Conservation (phyloP, 108 stramenopile species). For the Cylindrotheca fusiformis region DNA sequence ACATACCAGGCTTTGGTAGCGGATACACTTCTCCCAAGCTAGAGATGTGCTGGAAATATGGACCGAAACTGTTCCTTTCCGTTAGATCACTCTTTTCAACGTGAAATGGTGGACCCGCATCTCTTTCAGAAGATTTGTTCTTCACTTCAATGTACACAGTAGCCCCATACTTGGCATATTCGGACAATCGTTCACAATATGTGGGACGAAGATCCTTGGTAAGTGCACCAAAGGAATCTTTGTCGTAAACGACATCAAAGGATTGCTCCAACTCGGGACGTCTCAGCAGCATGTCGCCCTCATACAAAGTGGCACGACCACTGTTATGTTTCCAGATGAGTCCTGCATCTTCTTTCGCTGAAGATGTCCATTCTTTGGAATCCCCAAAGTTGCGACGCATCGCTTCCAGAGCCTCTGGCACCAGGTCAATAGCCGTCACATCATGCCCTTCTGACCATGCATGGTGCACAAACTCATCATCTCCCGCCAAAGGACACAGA, state of each 20-base stretch:
- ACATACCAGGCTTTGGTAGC: constrained; percentile 27
- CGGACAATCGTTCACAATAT: constrained; percentile 42
- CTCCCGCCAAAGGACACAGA: constrained; percentile 54
- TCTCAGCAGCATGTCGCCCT: constrained; percentile 39
- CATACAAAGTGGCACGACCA: constrained; percentile 46
- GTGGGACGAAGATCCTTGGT: constrained; percentile 21
- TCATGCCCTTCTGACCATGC: constrained; percentile 41
- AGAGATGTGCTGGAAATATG: constrained; percentile 35
- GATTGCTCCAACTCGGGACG: constrained; percentile 27
- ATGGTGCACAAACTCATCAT: constrained; percentile 47
- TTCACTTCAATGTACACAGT: constrained; percentile 56
- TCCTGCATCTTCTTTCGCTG: constrained; percentile 1
- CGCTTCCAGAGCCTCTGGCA: constrained; percentile 43
- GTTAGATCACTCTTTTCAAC: constrained; percentile 45
- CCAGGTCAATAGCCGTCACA: constrained; percentile 56
- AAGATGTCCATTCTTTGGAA: constrained; percentile 1
- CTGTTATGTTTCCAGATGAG: constrained; percentile 43
- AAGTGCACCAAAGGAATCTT: constrained; percentile 58
- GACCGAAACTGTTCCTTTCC: constrained; percentile 44
- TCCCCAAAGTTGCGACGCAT: constrained; percentile 22
- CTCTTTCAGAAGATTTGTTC: constrained; percentile 15
- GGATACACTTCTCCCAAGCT: constrained; percentile 44
- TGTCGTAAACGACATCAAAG: constrained; percentile 60
- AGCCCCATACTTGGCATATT: constrained; percentile 36
- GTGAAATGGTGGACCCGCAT: constrained; percentile 41